A percentile compares a stretch with the other conserved stretches of the same genome.
Evolutionary conservation across 1,139 yeast genomes (phyloP).

Genomic region (Geotrichum histeridarum): DNA sequence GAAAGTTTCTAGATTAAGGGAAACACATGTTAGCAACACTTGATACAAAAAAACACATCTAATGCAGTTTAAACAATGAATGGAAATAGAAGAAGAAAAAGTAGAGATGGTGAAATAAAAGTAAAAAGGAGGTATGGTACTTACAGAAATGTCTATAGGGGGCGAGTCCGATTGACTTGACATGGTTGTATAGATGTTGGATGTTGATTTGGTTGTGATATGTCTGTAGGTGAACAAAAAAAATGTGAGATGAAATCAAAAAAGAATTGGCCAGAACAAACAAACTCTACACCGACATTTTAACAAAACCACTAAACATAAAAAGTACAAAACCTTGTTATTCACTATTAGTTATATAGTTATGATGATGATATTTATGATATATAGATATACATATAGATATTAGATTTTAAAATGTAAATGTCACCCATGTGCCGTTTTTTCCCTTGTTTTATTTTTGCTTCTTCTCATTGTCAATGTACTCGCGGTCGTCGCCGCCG

Average conservation of each 20-base stretch:
- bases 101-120: background rate
- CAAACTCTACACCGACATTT: too few relatives aligned
- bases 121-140: background rate
- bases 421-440: too few relatives aligned
- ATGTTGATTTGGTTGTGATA: background rate
- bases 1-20: conserved; percentile 22
- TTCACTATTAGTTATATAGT: too few relatives aligned
- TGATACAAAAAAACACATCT: too few relatives aligned
- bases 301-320: too few relatives aligned
- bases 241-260: background rate
- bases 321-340: too few relatives aligned
- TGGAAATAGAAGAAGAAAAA: background rate
- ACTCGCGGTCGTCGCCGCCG: conserved; percentile 58
- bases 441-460: background rate
- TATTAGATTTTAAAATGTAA: too few relatives aligned
- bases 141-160: conserved; percentile 5
- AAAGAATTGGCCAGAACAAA: background rate
- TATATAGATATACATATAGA: too few relatives aligned
- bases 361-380: too few relatives aligned
- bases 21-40: too few relatives aligned
- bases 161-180: background rate
- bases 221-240: background rate
- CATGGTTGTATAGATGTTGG: background rate
- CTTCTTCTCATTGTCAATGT: conserved; percentile 31
- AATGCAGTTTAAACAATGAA: too few relatives aligned